phyloP scores from a whole-genome alignment of 2,329 filamentous ascomycete genomes.

The Trichophyton mentagrophytes region DNA sequence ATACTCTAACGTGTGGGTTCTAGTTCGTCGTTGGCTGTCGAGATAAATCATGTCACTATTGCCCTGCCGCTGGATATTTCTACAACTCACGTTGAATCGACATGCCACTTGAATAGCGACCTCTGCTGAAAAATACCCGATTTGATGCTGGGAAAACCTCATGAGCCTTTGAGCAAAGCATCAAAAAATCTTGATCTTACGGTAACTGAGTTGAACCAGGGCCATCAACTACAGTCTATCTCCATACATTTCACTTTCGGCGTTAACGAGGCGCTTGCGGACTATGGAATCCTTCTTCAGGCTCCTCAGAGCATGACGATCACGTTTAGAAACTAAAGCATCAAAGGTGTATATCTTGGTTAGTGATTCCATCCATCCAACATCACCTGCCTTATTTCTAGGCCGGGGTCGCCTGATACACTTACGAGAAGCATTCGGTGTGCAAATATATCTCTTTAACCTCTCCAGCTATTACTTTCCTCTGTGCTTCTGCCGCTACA shows the following conservation, averaged over 20 bases:
- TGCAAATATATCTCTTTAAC: slow-evolving; percentile 34
- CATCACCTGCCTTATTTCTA: not conserved
- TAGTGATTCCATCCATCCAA: not conserved
- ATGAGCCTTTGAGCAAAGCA: no score
- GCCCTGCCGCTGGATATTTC: not conserved
- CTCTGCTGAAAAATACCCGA: no score
- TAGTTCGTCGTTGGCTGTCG: not conserved
- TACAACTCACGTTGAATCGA: not conserved
- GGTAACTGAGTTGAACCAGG: no score
- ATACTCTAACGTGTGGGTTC: not conserved
- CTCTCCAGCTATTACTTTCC: slow-evolving; percentile 23
- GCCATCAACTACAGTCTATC: no score
- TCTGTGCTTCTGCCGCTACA: slow-evolving; percentile 35
- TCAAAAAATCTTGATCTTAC: no score
- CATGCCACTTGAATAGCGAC: no score
- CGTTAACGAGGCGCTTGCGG: no score
- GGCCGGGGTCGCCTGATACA: slow-evolving; percentile 7
- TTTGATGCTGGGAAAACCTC: no score
- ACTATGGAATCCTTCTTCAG: no score
- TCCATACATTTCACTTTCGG: no score
- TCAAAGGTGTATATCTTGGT: not conserved
- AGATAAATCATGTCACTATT: not conserved
- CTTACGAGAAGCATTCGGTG: slow-evolving; percentile 38
- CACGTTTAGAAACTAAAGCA: not conserved
- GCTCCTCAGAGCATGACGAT: not conserved